Conservation (phyloP, 2,329 filamentous ascomycete genomes). For the Aspergillus glaucus region DNA sequence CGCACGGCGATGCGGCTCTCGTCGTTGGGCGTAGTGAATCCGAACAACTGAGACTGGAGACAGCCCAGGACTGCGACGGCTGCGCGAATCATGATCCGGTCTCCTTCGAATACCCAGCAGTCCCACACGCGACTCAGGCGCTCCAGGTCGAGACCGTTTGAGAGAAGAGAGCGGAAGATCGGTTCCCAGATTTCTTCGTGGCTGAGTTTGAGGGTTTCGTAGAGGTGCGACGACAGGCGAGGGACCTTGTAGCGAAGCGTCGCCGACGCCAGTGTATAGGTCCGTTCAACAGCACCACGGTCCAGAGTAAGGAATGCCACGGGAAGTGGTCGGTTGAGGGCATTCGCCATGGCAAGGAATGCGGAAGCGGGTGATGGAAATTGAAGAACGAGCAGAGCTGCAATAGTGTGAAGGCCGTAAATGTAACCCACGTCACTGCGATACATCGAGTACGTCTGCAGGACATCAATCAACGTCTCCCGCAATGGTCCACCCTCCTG, state of each 20-base stretch:
- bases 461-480: constrained; percentile 51
- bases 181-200: constrained; percentile 46
- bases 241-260: constrained; percentile 55
- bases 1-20: constrained; percentile 28
- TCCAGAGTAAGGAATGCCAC: constrained; percentile 57
- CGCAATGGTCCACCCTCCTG: constrained; percentile 49
- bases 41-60: constrained; percentile 38
- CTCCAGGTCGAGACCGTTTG: constrained; percentile 47
- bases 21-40: constrained; percentile 31
- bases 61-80: constrained; percentile 40
- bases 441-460: constrained; percentile 59
- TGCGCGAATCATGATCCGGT: constrained; percentile 42
- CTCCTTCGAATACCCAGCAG: constrained; percentile 56
- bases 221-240: constrained; percentile 48
- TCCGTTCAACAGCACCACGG: constrained; percentile 48
- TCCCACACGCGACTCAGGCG: constrained; percentile 54
- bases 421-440: constrained; percentile 57
- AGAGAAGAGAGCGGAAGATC: constrained; percentile 50
- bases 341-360: constrained; percentile 55
- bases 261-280: constrained; percentile 50
- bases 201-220: constrained; percentile 33
- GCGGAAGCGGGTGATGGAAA: constrained; percentile 47
- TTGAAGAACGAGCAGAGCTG: constrained; percentile 53
- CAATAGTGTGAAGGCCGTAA: constrained; percentile 54
- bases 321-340: constrained; percentile 55